Base-by-base conservation (phyloP, 2,329 filamentous ascomycete genomes). In the Colletotrichum somersetense region DNA sequence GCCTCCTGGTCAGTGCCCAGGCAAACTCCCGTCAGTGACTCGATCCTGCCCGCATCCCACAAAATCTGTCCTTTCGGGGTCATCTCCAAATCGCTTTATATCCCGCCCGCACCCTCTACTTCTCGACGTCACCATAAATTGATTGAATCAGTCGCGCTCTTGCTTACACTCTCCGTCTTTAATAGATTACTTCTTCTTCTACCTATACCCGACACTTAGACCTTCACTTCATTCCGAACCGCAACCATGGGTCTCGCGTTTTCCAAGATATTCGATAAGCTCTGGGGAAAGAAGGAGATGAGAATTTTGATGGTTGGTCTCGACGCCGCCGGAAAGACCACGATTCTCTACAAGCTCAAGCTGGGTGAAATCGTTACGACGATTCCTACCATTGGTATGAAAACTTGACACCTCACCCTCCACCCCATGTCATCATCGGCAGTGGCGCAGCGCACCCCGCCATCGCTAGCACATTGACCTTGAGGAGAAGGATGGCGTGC, bases 261-360 rank as follows among this genome's bases (percentile, higher is more conserved):
- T 87, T 98, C 95, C 81, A 97, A 96, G 91, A 85, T 98, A 83
- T 96, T 98, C 85, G 94, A 97, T 84, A 91, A 92, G 88, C 91
- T 98, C 85, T 97, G 94, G 92, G 95, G 96, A 82, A 97, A 97
- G 93, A 98, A 98, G 92, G 96, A 99, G 91, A 99, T 99, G 96
- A 92, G 96, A 89, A 98, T 99, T 88, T 86, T 99, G 86, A 99
- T 99, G 96, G 95, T 99, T 80, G 96, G 96, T 91, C 92, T 99
- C 81, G 96, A 99, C 86, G 96, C 96, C 81, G 96, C 96, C 85
- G 96, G 96, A 93, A 99, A 99, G 91, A 99, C 96, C 82, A 99
- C 96, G 80, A 99, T 99, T 83, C 92, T 99, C 79, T 99, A 99
- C 89, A 99, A 99, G 91, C 92, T 99, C 85, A 99, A 99, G 91